A percentile compares a stretch with the other conserved stretches of the same genome.
These are phyloP conservation scores for Curvularia eragrostidis DNA, from an alignment of 2,329 filamentous ascomycete genomes.

Conservation along the genomic window DNA sequence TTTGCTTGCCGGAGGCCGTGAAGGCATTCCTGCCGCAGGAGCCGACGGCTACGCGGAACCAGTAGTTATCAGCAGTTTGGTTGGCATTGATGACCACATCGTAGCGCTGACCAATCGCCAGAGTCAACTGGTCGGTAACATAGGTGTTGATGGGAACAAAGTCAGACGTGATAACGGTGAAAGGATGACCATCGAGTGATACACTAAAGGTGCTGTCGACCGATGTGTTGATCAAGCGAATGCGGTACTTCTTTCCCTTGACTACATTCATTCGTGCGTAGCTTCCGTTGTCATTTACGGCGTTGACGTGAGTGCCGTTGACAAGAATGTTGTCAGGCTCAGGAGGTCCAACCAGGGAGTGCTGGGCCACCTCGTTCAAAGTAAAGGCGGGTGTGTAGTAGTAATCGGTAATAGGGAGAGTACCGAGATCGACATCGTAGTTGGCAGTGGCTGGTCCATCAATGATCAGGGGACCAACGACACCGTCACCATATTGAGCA, in stretches of 20 bases:
- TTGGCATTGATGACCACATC: constrained; percentile 57
- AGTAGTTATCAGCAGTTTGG: constrained; percentile 54
- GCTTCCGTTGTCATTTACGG: constrained; percentile 45
- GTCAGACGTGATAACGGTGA: constrained; percentile 53
- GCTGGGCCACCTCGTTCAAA: constrained; percentile 41
- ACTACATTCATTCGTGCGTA: constrained; percentile 46
- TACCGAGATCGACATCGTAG: constrained; percentile 67
- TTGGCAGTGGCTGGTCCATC: constrained; percentile 54
- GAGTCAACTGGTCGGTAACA: constrained; percentile 42
- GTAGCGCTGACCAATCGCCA: constrained; percentile 52
- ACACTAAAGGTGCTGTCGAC: constrained; percentile 45
- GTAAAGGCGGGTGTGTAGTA: constrained; percentile 54
- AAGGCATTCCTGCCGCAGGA: constrained; percentile 42
- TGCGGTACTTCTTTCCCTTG: constrained; percentile 62
- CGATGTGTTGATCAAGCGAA: constrained; percentile 64
- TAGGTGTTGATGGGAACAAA: constrained; percentile 54
- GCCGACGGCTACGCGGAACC: constrained; percentile 54
- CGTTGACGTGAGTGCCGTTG: constrained; percentile 63
- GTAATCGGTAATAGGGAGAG: constrained; percentile 68
- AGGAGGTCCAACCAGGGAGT: constrained; percentile 45
- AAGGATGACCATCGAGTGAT: constrained; percentile 50
- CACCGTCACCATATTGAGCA: constrained; percentile 54
- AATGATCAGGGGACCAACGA: constrained; percentile 50
- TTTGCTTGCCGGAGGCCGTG: constrained; percentile 34
- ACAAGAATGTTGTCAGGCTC: constrained; percentile 56